Evolutionary conservation across 2,329 filamentous ascomycete genomes (phyloP), one percentile per base, ranked within the genome.

Genomic region (Diaporthe amygdali): DNA sequence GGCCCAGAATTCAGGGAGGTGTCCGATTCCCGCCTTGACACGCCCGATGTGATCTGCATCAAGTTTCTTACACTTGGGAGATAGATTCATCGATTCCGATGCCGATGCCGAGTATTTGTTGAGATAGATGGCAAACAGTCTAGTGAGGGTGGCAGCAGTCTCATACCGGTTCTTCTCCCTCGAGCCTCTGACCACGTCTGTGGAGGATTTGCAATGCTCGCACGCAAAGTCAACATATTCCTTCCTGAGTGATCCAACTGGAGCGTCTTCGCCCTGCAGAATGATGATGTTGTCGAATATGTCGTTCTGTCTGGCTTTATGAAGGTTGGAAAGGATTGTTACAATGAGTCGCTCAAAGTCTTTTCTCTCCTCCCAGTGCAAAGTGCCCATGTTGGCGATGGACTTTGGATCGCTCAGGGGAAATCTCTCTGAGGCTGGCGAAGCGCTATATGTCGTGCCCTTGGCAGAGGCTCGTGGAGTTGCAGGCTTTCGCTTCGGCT

Each of bases 321-420:
- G 64, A 20, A 47, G 66, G 2, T 61, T 49, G 6, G 1, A 71
- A 4, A 77, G 55, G 9, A 75, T 39, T 8, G 69, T 66, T 32
- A 74, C 72, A 5, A 77, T 67, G 4, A 77, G 52, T 17, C 73
- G 73, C 17, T 54, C 52, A 2, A 61, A 12, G 46, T 76, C 75
- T 0, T 63, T 20, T 3, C 32, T 47, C 0, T 37, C 20, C 25
- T 72, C 68, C 74, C 74, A 77, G 47, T 73, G 55, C 5, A 51
- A 7, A 6, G 49, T 37, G 9, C 74, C 76, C 54, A 66, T 66
- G 3, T 52, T 27, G 1, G 55, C 44, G 41, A 77, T 74, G 2
- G 71, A 72, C 20, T 47, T 27, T 20, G 49, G 9, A 27, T 68
- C 46, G n/a, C 52, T 68, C 6, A 68, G 44, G 14, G 66, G 66